Base-by-base conservation (phyloP, 2,329 filamentous ascomycete genomes). In the Monascus ruber region DNA sequence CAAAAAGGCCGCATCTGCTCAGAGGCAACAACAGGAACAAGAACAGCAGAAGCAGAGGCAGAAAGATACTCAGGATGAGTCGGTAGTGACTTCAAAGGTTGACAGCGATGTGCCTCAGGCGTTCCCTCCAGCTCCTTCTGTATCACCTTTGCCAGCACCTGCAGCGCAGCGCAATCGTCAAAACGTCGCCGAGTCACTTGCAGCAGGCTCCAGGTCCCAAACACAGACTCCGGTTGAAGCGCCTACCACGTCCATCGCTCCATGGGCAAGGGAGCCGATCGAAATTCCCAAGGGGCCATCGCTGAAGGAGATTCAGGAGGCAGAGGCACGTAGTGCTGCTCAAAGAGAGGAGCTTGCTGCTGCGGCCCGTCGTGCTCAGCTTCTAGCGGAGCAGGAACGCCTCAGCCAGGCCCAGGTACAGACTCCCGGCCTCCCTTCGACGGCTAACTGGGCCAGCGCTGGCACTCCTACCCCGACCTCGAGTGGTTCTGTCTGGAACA, bases 261-360 rank as follows among this genome's bases (percentile, higher is more conserved):
- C 91, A 0, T 98, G 91, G 91, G 91, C 91, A 4, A 91, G 91
- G 60, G 87, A 96, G 47, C 74, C 76, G 2, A 65, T 69, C 32
- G 81, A 83, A 36, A 66, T 74, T 24, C 78, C 85, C 32, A 93
- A 85, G 62, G 88, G 87, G 0, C 91, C 89, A 2, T 95, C 88
- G 43, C 69, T 98, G 46, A 94, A 87, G 65, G 88, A 98, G 57
- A 98, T 98, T 24, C 91, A 98, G 60, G 89, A 94, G 61, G 82
- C 85, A 4, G 91, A 98, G 61, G 89, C 89, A 29, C 85, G 83
- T 55, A 93, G 91, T 59, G 88, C 88, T 7, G 89, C 89, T 37
- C 85, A 93, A 64, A 81, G 78, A 8, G 89, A 96, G 56, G 86
- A 91, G 55, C 68, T 79, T 39, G 86, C 85, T 10, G 79, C 81